These are phyloP conservation scores for Phycomyces nitens DNA, from an alignment of 192 early-diverging fungal species.

Conservation along the genomic window DNA sequence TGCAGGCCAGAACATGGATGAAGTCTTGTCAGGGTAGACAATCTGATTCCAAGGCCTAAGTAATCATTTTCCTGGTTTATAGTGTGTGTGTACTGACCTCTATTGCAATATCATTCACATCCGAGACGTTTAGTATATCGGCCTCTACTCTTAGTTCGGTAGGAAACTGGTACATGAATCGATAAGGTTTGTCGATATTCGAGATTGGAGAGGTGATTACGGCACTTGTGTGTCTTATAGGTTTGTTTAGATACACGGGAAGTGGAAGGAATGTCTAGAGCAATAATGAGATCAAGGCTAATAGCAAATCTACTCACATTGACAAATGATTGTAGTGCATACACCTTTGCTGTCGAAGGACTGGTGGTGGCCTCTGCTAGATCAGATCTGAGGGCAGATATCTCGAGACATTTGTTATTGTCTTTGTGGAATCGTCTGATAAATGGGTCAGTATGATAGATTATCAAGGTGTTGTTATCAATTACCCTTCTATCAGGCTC, in stretches of 20 bases:
- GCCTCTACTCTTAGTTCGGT: conserved; percentile 24
- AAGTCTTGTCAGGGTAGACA: conserved; percentile 26
- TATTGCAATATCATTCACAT: conserved; percentile 25
- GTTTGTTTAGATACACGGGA: conserved; percentile 20
- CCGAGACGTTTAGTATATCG: conserved; percentile 13
- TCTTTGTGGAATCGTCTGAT: conserved; percentile 20
- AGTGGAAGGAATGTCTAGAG: conserved; percentile 27
- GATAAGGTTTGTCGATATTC: conserved; percentile 26
- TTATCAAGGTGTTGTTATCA: too few species aligned
- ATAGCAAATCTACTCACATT: conserved; percentile 10
- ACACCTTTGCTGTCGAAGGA: conserved; percentile 30
- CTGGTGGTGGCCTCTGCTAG: conserved; percentile 31
- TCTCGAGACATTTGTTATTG: conserved; percentile 9
- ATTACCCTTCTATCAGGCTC: conserved; percentile 29
- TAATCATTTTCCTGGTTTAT: too few species aligned
- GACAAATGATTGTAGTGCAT: conserved; percentile 29
- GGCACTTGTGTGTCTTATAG: conserved; percentile 22
- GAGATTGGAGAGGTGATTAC: conserved; percentile 18
- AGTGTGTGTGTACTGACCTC: conserved; percentile 13
- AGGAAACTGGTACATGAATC: conserved; percentile 18
- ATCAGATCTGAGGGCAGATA: conserved; percentile 35
- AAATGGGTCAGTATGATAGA: too few species aligned
- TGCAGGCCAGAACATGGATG: conserved; percentile 22
- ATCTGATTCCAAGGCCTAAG: conserved; percentile 15
- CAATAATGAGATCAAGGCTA: neutral